These are phyloP conservation scores for Selaginella tamariscina DNA, from an alignment of 75 land plant species.

Conservation along the genomic window DNA sequence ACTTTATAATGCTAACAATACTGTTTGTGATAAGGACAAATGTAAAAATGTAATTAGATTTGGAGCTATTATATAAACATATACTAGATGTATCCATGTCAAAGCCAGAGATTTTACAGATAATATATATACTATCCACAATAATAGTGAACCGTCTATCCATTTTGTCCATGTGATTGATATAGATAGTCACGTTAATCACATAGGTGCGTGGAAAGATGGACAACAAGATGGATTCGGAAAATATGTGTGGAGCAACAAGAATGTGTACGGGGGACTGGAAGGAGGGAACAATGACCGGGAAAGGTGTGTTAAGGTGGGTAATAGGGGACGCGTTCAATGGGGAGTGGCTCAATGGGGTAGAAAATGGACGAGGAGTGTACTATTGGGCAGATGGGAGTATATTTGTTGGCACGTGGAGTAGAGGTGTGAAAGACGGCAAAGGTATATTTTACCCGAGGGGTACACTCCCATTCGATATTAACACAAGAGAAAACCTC, in stretches of 20 bases:
- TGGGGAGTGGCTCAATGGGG: conserved; percentile 55
- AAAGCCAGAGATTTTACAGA: too few relatives aligned
- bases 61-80: too few relatives aligned
- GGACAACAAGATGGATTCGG: conserved; percentile 55
- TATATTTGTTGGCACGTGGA: conserved; percentile 56
- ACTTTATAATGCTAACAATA: too few relatives aligned
- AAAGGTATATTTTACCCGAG: conserved; percentile 46
- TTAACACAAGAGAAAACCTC: conserved; percentile 8
- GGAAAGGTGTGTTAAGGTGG: conserved; percentile 59
- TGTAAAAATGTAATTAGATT: too few relatives aligned
- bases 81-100: too few relatives aligned
- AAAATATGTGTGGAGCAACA: conserved; percentile 43
- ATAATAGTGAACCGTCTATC: too few relatives aligned
- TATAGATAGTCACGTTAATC: too few relatives aligned
- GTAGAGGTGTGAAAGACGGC: conserved; percentile 62
- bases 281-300: conserved; percentile 58
- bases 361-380: conserved; percentile 50
- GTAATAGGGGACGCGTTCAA: conserved; percentile 46
- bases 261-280: conserved; percentile 54
- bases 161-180: too few relatives aligned
- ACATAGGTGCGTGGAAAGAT: conserved; percentile 57
- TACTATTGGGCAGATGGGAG: conserved; percentile 48
- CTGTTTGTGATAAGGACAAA: too few relatives aligned
- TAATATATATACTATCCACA: too few relatives aligned
- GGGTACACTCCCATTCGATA: not conserved